phyloP scores from a whole-genome alignment of 2,329 filamentous ascomycete genomes.

The Monosporascus sp. region DNA sequence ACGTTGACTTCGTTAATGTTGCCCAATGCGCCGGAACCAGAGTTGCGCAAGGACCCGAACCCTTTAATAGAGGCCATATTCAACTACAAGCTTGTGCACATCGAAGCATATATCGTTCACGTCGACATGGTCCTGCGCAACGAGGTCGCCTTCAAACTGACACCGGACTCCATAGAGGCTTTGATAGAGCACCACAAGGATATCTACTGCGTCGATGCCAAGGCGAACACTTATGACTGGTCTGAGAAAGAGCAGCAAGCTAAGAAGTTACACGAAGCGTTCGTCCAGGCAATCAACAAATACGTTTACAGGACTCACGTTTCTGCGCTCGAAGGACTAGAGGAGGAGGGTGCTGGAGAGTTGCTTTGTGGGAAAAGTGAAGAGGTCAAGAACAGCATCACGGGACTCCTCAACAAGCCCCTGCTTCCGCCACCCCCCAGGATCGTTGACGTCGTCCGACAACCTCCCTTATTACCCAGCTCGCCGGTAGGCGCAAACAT shows the following conservation, averaged over 20 bases:
- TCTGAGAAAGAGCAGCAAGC: constrained; percentile 92
- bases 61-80: constrained; percentile 80
- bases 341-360: constrained; percentile 94
- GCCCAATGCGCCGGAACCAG: constrained; percentile 78
- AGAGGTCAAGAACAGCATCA: constrained; percentile 83
- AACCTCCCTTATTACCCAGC: constrained; percentile 79
- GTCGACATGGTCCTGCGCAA: constrained; percentile 98
- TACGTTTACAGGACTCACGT: constrained; percentile 91
- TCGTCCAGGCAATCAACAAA: constrained; percentile 93
- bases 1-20: constrained; percentile 89
- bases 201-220: constrained; percentile 84
- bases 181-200: constrained; percentile 96
- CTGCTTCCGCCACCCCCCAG: constrained; percentile 81
- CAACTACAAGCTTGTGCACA: constrained; percentile 88
- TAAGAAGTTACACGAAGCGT: constrained; percentile 96
- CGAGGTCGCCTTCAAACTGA: constrained; percentile 97
- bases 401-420: constrained; percentile 77
- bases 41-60: constrained; percentile 76
- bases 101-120: constrained; percentile 97
- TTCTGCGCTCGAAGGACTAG: constrained; percentile 85
- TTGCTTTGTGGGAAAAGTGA: constrained; percentile 86
- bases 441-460: constrained; percentile 83
- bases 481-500: constrained; percentile 67
- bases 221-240: constrained; percentile 89
- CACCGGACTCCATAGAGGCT: constrained; percentile 85